Conservation (phyloP, 371 early-diverging fungal genomes). For the Syncephalastrum racemosum region DNA sequence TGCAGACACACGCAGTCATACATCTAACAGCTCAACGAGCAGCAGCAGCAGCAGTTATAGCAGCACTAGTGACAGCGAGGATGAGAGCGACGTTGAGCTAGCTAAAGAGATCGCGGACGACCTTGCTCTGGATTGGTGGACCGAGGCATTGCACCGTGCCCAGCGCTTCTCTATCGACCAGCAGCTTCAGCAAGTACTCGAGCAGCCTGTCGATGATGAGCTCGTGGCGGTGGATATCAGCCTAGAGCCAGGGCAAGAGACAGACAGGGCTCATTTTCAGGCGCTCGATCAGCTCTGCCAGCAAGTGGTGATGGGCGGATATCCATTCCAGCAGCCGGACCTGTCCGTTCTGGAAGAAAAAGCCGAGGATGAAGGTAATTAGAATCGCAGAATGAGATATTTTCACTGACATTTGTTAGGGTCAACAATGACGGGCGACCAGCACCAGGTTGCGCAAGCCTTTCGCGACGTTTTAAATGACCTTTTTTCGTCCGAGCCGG, state of each 20-base stretch:
- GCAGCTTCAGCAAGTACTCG: neutral
- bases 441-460: conserved; percentile 27
- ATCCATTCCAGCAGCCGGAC: conserved; percentile 36
- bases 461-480: conserved; percentile 45
- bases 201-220: conserved; percentile 11
- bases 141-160: conserved; percentile 20
- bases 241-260: conserved; percentile 42
- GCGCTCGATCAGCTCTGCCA: conserved; percentile 46
- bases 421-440: conserved; percentile 13
- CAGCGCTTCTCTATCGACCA: conserved; percentile 31
- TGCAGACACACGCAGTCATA: too few species aligned
- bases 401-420: neutral
- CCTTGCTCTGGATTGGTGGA: conserved; percentile 7
- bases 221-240: conserved; percentile 27
- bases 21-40: neutral
- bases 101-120: neutral
- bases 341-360: too few species aligned
- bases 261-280: conserved; percentile 1
- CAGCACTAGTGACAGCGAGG: conserved; percentile 3
- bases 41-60: neutral
- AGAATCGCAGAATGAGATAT: neutral
- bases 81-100: conserved; percentile 8
- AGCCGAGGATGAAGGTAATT: conserved; percentile 26
- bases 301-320: conserved; percentile 54
- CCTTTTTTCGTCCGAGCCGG: conserved; percentile 32